Percentiles rank a stretch among this genome's conserved stretches.
phyloP scores from a whole-genome alignment of 148 eudicot genomes.

The Nyssa sinensis region DNA sequence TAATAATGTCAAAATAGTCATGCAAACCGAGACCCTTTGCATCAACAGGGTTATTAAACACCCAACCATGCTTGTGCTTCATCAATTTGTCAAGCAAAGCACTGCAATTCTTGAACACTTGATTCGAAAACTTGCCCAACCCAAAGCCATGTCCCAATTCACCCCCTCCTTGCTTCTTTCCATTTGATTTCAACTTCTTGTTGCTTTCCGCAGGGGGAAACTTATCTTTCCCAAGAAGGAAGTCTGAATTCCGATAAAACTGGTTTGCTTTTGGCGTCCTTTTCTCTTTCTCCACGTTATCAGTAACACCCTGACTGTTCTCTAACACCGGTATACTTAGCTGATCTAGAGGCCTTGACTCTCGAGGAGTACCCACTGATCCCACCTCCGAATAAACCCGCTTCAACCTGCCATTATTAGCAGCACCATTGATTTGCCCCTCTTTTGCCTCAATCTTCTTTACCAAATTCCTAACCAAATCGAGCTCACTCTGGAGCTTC shows the following conservation, averaged over 20 bases:
- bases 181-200: slow-evolving; percentile 65
- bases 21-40: slow-evolving; percentile 71
- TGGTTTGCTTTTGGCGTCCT: slow-evolving; percentile 72
- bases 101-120: slow-evolving; percentile 59
- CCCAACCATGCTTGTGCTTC: slow-evolving; percentile 96
- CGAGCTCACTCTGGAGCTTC: slow-evolving; percentile 72
- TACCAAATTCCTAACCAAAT: slow-evolving; percentile 57
- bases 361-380: slow-evolving; percentile 40
- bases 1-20: slow-evolving; percentile 75
- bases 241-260: slow-evolving; percentile 61
- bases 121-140: slow-evolving; percentile 44
- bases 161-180: slow-evolving; percentile 48
- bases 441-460: slow-evolving; percentile 61
- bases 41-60: slow-evolving; percentile 83
- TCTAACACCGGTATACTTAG: slow-evolving; percentile 51
- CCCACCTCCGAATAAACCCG: slow-evolving; percentile 50
- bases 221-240: slow-evolving; percentile 71
- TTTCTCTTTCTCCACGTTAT: slow-evolving; percentile 59
- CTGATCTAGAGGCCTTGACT: slow-evolving; percentile 45
- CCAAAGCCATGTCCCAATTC: slow-evolving; percentile 36
- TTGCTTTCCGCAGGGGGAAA: slow-evolving; percentile 45
- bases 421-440: slow-evolving; percentile 28
- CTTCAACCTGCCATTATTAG: too few species aligned
- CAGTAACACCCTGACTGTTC: slow-evolving; percentile 49
- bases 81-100: slow-evolving; percentile 71